These are phyloP conservation scores for Backusella westeae DNA, from an alignment of 192 early-diverging fungal species.

Conservation along the genomic window DNA sequence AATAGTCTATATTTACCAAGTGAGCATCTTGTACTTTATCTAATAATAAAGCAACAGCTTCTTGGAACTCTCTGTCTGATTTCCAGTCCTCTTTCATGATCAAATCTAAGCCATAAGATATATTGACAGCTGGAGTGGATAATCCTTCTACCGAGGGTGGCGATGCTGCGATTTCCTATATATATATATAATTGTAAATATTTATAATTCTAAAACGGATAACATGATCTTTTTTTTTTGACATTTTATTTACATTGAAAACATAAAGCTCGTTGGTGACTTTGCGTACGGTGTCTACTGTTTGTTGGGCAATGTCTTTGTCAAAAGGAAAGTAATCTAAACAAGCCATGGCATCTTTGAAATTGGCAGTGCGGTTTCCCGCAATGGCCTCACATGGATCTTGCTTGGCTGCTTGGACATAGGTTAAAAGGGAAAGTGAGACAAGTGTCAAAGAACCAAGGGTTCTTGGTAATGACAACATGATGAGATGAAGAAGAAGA, in stretches of 20 bases:
- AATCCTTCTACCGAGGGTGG: constrained; percentile 31
- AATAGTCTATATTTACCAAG: constrained; percentile 21
- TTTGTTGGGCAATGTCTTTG: constrained; percentile 27
- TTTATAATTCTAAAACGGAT: neutral
- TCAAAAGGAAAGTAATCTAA: constrained; percentile 34
- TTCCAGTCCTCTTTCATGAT: constrained; percentile 28
- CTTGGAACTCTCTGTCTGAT: constrained; percentile 35
- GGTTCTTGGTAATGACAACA: constrained; percentile 4
- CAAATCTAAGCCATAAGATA: constrained; percentile 24
- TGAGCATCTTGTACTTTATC: constrained; percentile 42
- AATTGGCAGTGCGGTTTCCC: constrained; percentile 27
- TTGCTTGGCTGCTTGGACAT: neutral
- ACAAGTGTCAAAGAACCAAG: constrained; percentile 10
- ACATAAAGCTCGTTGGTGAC: constrained; percentile 32
- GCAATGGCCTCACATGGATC: constrained; percentile 34
- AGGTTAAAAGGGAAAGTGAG: neutral
- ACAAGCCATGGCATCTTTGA: constrained; percentile 33
- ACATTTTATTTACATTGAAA: constrained; percentile 29
- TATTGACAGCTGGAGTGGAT: constrained; percentile 30
- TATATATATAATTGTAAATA: neutral
- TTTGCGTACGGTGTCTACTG: constrained; percentile 32
- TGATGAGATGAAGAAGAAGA: neutral
- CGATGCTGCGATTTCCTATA: constrained; percentile 30
- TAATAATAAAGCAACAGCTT: constrained; percentile 31
- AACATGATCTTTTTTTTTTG: neutral